Percentiles rank a stretch among this genome's conserved stretches.
Conservation (phyloP, 306 rosid genomes). For the Sicyos edulis region DNA sequence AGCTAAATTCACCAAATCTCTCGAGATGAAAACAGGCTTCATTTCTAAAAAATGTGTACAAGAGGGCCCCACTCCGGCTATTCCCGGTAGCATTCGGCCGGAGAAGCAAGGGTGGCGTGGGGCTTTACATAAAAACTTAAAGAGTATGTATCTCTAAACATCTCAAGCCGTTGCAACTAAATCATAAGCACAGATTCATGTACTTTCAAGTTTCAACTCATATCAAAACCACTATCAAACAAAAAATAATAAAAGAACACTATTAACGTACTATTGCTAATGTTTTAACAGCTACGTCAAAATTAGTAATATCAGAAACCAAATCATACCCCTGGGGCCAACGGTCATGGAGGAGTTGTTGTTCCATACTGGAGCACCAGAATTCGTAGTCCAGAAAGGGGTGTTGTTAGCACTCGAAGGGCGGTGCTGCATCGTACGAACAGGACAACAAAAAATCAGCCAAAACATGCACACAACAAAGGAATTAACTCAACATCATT, state of each 20-base stretch:
- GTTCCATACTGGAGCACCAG: constrained; percentile 73
- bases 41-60: background rate
- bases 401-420: constrained; percentile 59
- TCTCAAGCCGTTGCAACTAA: too few species aligned
- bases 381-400: constrained; percentile 62
- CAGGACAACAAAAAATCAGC: background rate
- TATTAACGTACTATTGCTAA: background rate
- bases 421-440: constrained; percentile 39
- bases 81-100: background rate
- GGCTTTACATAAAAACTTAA: background rate
- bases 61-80: background rate
- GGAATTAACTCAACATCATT: background rate
- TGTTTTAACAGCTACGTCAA: constrained; percentile 4
- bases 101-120: background rate
- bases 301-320: background rate
- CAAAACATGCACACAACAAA: background rate
- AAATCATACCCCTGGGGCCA: constrained; percentile 51
- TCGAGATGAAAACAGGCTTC: background rate
- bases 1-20: background rate
- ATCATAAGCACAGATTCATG: too few species aligned
- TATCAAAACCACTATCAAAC: background rate
- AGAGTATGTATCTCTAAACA: too few species aligned
- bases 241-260: background rate
- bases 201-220: background rate
- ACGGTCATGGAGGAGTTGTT: constrained; percentile 47